Conservation (phyloP, 2,329 filamentous ascomycete genomes). For the Sphaceloma murrayae region DNA sequence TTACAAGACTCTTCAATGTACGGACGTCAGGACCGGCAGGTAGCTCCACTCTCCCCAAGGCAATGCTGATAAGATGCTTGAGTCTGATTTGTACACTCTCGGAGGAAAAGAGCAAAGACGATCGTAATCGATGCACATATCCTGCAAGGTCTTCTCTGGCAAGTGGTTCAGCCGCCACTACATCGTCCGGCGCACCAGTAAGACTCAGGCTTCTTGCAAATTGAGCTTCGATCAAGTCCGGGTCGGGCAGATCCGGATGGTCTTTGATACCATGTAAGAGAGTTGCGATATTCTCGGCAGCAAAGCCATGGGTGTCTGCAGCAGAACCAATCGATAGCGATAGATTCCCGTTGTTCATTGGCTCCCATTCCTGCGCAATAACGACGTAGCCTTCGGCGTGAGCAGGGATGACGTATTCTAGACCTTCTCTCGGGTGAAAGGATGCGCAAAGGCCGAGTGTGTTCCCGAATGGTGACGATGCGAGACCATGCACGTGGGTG, state of each 20-base stretch:
- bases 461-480: constrained; percentile 38
- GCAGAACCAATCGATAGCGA: no score
- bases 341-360: no score
- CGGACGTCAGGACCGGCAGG: constrained; percentile 13
- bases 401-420: constrained; percentile 45
- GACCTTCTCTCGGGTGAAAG: constrained; percentile 47
- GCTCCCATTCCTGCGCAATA: constrained; percentile 19
- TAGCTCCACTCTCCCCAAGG: constrained; percentile 5
- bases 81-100: constrained; percentile 12
- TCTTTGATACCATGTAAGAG: not conserved
- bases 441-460: constrained; percentile 42
- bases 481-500: constrained; percentile 47
- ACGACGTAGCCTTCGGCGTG: constrained; percentile 30
- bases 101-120: constrained; percentile 3
- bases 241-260: not conserved
- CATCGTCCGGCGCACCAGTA: not conserved
- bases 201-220: not conserved
- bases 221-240: not conserved
- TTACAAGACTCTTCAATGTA: constrained; percentile 19
- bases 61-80: constrained; percentile 13
- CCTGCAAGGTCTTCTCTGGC: not conserved
- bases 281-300: not conserved
- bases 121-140: not conserved
- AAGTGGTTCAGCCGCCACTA: not conserved
- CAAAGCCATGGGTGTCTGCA: not conserved